Base-by-base conservation (phyloP, 768 basidiomycete species). In the Xerocomus spinulosus region DNA sequence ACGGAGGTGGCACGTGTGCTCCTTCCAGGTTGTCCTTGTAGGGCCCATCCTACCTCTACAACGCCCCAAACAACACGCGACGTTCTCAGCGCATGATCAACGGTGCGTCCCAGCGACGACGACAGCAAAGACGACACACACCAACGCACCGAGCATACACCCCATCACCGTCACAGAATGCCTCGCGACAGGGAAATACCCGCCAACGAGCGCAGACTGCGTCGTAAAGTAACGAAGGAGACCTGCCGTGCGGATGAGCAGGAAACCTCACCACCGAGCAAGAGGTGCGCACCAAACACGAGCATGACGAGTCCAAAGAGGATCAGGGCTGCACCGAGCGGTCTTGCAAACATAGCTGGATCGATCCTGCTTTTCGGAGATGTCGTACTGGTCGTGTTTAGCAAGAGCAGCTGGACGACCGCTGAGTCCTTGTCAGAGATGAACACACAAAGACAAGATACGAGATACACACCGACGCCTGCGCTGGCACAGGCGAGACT, bases 401-500 rank as follows among this genome's bases (percentile, higher is more conserved):
- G 57, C 6, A 73, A 67, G 55, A 82, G 78, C 3, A 83, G 60
- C 49, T 82, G 81, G 0, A 83, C 76, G 8, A 81, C 69, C n/a
- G 77, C 80, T 53, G 15, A 2, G 51, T 15, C 18, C 10, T 30
- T n/a, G 17, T 51, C 10, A 48, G 13, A 34, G 15, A n/a, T 40
- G 21, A 35, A 26, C 18, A 28, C 17, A 17, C 20, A 1, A 20
- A 23, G 15, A 20, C 10, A 17, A 4, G 23, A 17, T 10, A 2
- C 14, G 33, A 38, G 47, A 28, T 21, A 71, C 78, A 54, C 47
- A 81, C 80, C 81, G 29, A 84, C 79, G 26, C 81, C 82, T 5
- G 79, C 69, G 2, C 79, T 74, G 3, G 80, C 77, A 30, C 82
- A 70, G 1, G 79, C 75, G 39, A 84, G 68, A 56, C 81, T 82